Base-by-base conservation (phyloP, 345 rosid genomes). In the Linum lewisii region DNA sequence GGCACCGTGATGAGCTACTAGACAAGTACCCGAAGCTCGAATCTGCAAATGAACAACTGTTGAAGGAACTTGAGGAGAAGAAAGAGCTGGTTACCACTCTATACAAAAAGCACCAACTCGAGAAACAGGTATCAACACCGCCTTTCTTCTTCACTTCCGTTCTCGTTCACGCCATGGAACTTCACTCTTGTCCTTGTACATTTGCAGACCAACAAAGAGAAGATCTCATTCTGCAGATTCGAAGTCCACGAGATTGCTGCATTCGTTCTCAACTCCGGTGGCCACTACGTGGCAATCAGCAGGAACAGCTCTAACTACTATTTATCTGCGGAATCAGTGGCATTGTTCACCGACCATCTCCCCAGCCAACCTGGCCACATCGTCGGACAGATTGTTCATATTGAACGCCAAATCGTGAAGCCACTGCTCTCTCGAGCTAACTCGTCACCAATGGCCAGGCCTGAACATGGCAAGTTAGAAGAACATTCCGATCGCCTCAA, bases 201-300 rank as follows among this genome's bases (percentile, higher is more conserved):
- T 20, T 60, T 66, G 42, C 79, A 94, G 99, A 88, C 86, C 61
- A 94, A 78, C 83, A 90, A 85, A 74, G 99, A 90, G 67, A 90
- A 75, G 81, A 87, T 94, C 73, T 89, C 95, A 26, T 87, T 90
- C 51, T 71, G 81, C 59, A 95, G 87, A 55, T 72, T 94, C 61
- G 95, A 87, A 80, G 92, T 87, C 47, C 97, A 85, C 62, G 95
- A 87, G 76, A 80, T 84, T 57, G 99, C 96, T 56, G 99, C 96
- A 36, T 94, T 94, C 77, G 88, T 94, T 66, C 83, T 80, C 38
- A 87, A 87, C 62, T 68, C 81, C 32, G 66, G 79, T 10, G 97
- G 95, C 62, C 80, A 90, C 67, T 94, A 90, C 0, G 95, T 87
- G 74, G 99, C 97, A 10, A 83, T 94, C 61, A 84, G 71, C 71